Conservation (phyloP, 2,329 filamentous ascomycete genomes). For the Trichoderma lentiforme region DNA sequence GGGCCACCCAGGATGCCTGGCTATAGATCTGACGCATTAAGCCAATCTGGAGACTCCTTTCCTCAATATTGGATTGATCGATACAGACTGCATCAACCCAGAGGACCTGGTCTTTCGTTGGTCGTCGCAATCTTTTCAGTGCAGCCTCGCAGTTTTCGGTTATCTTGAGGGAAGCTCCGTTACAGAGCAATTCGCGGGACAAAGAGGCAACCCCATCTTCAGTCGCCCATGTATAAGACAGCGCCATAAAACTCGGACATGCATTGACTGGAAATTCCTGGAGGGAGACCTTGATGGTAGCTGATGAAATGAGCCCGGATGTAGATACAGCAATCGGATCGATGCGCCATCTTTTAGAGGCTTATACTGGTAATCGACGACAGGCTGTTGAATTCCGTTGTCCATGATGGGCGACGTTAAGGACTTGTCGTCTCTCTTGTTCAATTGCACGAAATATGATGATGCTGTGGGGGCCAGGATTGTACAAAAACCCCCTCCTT, state of each 20-base stretch:
- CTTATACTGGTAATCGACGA: not conserved
- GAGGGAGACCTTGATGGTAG: not conserved
- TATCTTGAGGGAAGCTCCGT: not conserved
- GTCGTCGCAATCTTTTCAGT: not conserved
- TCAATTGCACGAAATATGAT: not conserved
- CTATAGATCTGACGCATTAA: not conserved
- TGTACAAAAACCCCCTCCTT: no score
- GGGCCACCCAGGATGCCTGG: not conserved
- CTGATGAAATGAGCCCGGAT: not conserved
- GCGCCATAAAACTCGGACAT: not conserved
- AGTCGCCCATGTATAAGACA: not conserved
- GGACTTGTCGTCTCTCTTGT: not conserved
- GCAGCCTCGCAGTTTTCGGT: not conserved
- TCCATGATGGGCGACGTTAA: not conserved
- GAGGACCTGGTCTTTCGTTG: not conserved
- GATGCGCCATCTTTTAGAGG: not conserved
- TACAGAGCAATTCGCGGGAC: not conserved
- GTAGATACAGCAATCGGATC: not conserved
- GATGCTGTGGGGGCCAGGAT: not conserved
- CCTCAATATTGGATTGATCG: not conserved
- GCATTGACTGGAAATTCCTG: not conserved
- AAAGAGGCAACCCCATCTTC: not conserved
- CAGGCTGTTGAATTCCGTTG: not conserved
- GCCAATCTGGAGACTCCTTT: not conserved
- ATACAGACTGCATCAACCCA: not conserved